A percentile compares a stretch with the other conserved stretches of the same genome.
These are phyloP conservation scores for Microcos paniculata DNA, from an alignment of 345 rosid species.

Conservation along the genomic window DNA sequence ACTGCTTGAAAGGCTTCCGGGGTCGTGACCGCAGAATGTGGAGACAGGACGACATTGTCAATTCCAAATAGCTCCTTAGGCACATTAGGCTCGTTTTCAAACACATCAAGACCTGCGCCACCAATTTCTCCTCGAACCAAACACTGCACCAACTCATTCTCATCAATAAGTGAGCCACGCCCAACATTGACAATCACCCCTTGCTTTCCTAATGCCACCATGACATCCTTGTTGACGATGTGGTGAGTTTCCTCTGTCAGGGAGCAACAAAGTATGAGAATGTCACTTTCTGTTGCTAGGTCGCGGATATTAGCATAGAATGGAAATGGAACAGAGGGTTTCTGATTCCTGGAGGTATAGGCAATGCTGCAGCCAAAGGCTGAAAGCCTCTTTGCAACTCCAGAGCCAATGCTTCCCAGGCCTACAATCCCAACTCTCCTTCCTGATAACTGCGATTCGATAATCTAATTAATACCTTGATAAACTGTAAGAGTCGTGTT, in stretches of 20 bases:
- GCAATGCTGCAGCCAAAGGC: slow-evolving; percentile 38
- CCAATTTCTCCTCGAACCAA: slow-evolving; percentile 59
- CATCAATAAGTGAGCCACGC: slow-evolving; percentile 53
- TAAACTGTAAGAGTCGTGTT: background rate
- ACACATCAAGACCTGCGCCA: slow-evolving; percentile 84
- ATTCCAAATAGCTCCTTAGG: slow-evolving; percentile 46
- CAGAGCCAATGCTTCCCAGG: slow-evolving; percentile 31
- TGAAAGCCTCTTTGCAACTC: slow-evolving; percentile 35
- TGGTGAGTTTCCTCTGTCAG: slow-evolving; percentile 49
- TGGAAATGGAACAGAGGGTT: slow-evolving; percentile 14
- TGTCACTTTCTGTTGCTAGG: slow-evolving; percentile 43
- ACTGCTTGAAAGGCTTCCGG: slow-evolving; percentile 44
- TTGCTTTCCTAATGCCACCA: slow-evolving; percentile 40
- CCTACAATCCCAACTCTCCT: slow-evolving; percentile 40
- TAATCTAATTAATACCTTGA: background rate
- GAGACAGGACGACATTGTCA: slow-evolving; percentile 80
- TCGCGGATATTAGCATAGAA: slow-evolving; percentile 32
- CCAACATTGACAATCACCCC: slow-evolving; percentile 59
- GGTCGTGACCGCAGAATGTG: slow-evolving; percentile 53
- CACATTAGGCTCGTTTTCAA: slow-evolving; percentile 67
- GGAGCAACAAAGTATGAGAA: slow-evolving; percentile 47
- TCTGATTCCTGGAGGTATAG: slow-evolving; percentile 28
- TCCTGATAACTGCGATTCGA: slow-evolving; percentile 27
- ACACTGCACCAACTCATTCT: slow-evolving; percentile 60
- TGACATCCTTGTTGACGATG: slow-evolving; percentile 42